Evolutionary conservation across 2,329 filamentous ascomycete species (phyloP), one percentile per base, ranked within the genome.

Genomic region (Fusarium coicis): DNA sequence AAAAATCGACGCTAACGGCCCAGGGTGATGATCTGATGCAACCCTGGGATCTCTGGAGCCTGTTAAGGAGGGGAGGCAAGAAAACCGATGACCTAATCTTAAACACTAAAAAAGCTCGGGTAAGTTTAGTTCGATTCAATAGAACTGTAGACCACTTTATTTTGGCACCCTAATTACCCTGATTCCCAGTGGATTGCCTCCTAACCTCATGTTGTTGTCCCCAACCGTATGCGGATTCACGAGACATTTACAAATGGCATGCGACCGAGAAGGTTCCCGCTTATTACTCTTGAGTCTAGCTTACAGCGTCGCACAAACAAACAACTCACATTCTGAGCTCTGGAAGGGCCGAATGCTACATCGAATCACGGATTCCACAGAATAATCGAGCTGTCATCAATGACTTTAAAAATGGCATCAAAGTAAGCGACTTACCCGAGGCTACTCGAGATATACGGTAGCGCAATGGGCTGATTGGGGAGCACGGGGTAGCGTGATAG

Each of bases 381-480:
- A 7, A 63, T 36, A 12, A 16, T 23, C 12, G 53, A 72, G 53
- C 50, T 66, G 30, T 55, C 59, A 21, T 47, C 50, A 14, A 23
- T 15, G 3, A 4, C 5, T 56, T 68, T 10, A 58, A 60, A 37
- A 21, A 12, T 23, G 37, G 40, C 18, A 60, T 71, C 23, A 46
- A 66, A 34, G 26, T 71, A 28, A 28, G 36, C 8, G 12, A 16
- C 36, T 62, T 69, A 18, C 63, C 57, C 16, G 30, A 16, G 34
- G 36, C 30, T 3, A 19, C 12, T 78, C 80, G 5, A 4, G 8
- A 47, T 32, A 23, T 23, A 23, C 21, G 21, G 28, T 34, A 18
- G 28, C 19, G 76, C 78, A 4, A 74, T 83, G 36, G 49, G 30
- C n/a, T 36, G 49, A 52, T 52, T 34, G 47, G 47, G 32, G 16